phyloP scores from a whole-genome alignment of 2,329 filamentous ascomycete genomes.

The Alternaria incomplexa region DNA sequence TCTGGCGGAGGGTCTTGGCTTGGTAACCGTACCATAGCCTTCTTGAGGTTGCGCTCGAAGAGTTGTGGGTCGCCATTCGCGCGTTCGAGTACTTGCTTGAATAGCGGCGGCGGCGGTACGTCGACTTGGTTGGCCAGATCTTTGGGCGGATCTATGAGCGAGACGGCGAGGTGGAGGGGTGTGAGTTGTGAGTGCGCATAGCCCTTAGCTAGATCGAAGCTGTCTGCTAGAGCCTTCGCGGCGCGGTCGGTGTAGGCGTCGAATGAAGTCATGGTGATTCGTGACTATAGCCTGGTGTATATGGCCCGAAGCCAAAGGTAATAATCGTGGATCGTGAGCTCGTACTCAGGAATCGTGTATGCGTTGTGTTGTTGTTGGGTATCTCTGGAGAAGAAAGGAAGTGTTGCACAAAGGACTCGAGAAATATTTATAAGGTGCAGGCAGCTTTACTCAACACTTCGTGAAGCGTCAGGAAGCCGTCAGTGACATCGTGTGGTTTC shows the following conservation, averaged over 20 bases:
- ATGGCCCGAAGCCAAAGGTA: slow-evolving; percentile 24
- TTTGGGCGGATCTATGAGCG: slow-evolving; percentile 75
- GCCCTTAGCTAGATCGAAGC: slow-evolving; percentile 84
- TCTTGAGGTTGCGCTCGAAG: slow-evolving; percentile 89
- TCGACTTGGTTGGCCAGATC: slow-evolving; percentile 73
- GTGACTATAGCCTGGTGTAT: slow-evolving; percentile 27
- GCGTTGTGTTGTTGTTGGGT: slow-evolving; percentile 14
- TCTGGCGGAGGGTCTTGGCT: slow-evolving; percentile 96
- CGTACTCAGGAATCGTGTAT: slow-evolving; percentile 17
- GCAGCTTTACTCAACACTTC: slow-evolving; percentile 5
- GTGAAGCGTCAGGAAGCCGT: slow-evolving; percentile 26
- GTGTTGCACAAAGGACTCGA: slow-evolving; percentile 8
- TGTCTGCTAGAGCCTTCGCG: slow-evolving; percentile 86
- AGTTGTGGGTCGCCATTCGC: slow-evolving; percentile 91
- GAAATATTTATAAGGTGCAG: slow-evolving; percentile 32
- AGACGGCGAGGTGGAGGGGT: slow-evolving; percentile 86
- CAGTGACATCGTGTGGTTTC: slow-evolving; percentile 36
- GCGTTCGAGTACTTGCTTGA: slow-evolving; percentile 91
- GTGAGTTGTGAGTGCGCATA: slow-evolving; percentile 91
- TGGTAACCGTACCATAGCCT: slow-evolving; percentile 84
- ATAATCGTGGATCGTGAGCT: slow-evolving; percentile 15
- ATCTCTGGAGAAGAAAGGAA: slow-evolving; percentile 15
- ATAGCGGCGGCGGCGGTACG: slow-evolving; percentile 72
- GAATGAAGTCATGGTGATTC: slow-evolving; percentile 68
- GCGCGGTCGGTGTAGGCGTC: slow-evolving; percentile 95